phyloP scores from a whole-genome alignment of 108 stramenopile genomes.

The Nitzschia sp. region DNA sequence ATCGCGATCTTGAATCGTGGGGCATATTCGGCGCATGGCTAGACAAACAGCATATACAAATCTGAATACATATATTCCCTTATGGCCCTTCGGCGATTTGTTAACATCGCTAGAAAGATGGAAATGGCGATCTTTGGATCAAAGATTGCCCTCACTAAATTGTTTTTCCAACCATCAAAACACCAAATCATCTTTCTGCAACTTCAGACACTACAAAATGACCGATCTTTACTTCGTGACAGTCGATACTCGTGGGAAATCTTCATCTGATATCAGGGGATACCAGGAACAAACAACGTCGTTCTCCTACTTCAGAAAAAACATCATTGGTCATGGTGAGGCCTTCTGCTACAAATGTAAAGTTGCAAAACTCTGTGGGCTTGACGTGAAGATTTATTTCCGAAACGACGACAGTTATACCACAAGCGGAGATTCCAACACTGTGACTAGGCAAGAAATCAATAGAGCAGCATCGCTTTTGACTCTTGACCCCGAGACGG shows the following conservation, averaged over 20 bases:
- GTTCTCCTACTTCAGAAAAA: conserved; percentile 1
- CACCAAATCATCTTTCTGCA: background rate
- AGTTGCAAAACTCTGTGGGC: conserved; percentile 41
- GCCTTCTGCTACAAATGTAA: conserved; percentile 5
- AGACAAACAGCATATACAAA: background rate
- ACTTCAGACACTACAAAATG: conserved; percentile 7
- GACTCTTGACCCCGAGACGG: conserved; percentile 19
- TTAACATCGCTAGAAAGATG: background rate
- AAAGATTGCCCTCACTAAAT: background rate
- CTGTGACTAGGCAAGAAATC: background rate
- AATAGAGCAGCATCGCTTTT: conserved; percentile 22
- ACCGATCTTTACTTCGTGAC: conserved; percentile 21
- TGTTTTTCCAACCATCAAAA: background rate
- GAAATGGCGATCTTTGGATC: background rate
- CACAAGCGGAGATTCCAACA: background rate
- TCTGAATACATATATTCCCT: background rate
- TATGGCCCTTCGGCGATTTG: background rate
- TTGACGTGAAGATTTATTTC: conserved; percentile 27
- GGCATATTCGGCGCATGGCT: too few relatives aligned
- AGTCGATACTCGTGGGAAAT: conserved; percentile 23
- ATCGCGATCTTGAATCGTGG: too few relatives aligned
- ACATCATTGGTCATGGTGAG: background rate
- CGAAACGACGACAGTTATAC: background rate
- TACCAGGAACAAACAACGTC: conserved; percentile 15
- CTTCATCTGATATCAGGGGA: conserved; percentile 14